phyloP scores from a whole-genome alignment of 192 early-diverging fungal species.

The Haplosporangium gracile region DNA sequence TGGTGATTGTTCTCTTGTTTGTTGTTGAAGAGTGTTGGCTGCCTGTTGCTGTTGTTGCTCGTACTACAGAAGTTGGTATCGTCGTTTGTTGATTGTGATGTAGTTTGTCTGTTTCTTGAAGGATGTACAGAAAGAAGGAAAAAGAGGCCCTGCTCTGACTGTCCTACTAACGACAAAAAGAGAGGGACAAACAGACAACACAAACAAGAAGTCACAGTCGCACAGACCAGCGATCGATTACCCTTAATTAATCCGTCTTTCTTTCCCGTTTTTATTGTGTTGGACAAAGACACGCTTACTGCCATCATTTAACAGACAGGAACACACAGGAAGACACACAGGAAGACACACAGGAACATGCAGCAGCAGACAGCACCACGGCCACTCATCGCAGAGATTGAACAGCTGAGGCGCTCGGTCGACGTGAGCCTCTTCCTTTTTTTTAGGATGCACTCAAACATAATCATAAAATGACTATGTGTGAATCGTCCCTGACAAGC shows the following conservation, averaged over 20 bases:
- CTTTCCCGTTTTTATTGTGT: neutral
- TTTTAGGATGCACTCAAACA: neutral
- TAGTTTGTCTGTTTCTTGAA: neutral
- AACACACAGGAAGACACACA: neutral
- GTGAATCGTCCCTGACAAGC: neutral
- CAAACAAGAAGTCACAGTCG: neutral
- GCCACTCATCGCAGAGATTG: constrained; percentile 42
- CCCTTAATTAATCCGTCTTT: neutral
- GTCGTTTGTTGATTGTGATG: neutral
- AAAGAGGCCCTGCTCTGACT: neutral
- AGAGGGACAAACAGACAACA: neutral
- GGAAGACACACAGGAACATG: neutral
- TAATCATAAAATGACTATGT: neutral
- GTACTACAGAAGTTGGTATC: neutral
- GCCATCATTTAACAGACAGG: neutral
- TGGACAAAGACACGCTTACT: neutral
- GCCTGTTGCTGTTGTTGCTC: neutral
- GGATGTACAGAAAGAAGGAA: neutral
- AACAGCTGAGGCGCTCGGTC: constrained; percentile 39
- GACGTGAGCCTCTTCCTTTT: constrained; percentile 19
- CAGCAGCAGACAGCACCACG: constrained; percentile 19
- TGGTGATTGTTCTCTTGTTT: neutral
- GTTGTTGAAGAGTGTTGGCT: neutral
- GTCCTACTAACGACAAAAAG: neutral
- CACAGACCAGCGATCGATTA: neutral